Conservation (phyloP, 805 yeast species). For the Starmera amethionina region DNA sequence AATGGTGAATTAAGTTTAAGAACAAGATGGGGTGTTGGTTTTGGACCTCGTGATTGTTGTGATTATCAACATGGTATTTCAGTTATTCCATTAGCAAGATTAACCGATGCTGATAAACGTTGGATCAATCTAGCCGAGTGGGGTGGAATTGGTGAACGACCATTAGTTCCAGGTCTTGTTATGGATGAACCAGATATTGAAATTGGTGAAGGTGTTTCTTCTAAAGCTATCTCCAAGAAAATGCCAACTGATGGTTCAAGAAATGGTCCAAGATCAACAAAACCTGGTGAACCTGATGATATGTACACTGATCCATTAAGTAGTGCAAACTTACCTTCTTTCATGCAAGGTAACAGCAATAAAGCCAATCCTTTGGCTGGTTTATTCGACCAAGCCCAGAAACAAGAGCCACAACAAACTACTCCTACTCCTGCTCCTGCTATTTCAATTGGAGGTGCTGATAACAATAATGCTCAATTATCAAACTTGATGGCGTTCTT, state of each 20-base stretch:
- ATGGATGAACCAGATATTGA: constrained; percentile 98
- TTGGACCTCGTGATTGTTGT: constrained; percentile 97
- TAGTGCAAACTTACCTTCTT: constrained; percentile 14
- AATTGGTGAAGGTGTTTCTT: constrained; percentile 87
- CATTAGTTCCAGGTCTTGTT: constrained; percentile 66
- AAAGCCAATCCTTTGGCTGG: constrained; percentile 40
- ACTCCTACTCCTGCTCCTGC: constrained; percentile 9
- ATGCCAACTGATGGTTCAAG: constrained; percentile 87
- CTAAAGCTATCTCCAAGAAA: constrained; percentile 82
- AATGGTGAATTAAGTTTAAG: constrained; percentile 57
- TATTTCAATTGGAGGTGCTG: constrained; percentile 7
- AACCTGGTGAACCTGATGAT: constrained; percentile 41
- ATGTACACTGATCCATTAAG: constrained; percentile 19
- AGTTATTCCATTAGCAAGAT: constrained; percentile 73
- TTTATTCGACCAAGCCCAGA: constrained; percentile 24
- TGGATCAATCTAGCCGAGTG: constrained; percentile 90
- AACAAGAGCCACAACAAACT: constrained; percentile 3
- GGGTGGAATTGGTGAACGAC: constrained; percentile 95
- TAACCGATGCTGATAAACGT: constrained; percentile 87
- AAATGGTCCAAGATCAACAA: constrained; percentile 76
- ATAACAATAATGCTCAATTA: constrained; percentile 29
- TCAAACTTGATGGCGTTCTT: constrained; percentile 33
- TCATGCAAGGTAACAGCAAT: constrained; percentile 25
- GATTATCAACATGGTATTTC: constrained; percentile 88
- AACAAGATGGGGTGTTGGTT: constrained; percentile 98